Percentiles rank a stretch among this genome's conserved stretches.
These are phyloP conservation scores for rapeseed (Brassica napus) DNA, from an alignment of 345 rosid genomes.

Conservation along the genomic window Da-Ae NC_063441.1:9425001-9425500, in stretches of 20 bases:
- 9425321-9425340: constrained; percentile 84
- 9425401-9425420: constrained; percentile 41
- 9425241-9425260: constrained; percentile 75
- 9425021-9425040: constrained; percentile 91
- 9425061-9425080: not conserved
- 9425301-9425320: constrained; percentile 75
- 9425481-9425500: constrained; percentile 70
- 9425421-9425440: not conserved
- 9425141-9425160: constrained; percentile 90
- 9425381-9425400: constrained; percentile 37
- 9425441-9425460: not conserved
- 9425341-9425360: constrained; percentile 74
- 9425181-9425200: not conserved
- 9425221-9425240: not conserved
- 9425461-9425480: not conserved
- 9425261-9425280: constrained; percentile 79
- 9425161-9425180: constrained; percentile 97
- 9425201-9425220: not conserved
- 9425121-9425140: constrained; percentile 2
- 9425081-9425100: not conserved
- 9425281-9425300: constrained; percentile 85
- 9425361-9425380: constrained; percentile 65
- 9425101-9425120: not conserved
- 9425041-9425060: constrained; percentile 50
- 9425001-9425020: constrained; percentile 86